Base-by-base conservation (phyloP, 257 asterid genomes). In the Paulownia fortunei region DNA sequence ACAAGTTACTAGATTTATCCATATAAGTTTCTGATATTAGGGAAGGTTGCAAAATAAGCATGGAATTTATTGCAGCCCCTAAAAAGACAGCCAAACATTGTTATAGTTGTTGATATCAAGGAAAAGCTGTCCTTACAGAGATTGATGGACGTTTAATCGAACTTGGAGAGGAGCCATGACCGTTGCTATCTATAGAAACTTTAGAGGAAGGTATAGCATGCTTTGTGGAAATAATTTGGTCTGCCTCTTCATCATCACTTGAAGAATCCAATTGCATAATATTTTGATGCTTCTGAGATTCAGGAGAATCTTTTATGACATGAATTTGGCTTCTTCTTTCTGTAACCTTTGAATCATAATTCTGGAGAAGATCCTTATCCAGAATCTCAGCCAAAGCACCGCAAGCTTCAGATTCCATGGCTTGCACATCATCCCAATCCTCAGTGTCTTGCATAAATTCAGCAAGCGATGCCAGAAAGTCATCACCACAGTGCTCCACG, bases 401-500 rank as follows among this genome's bases (percentile, higher is more conserved):
- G 44, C 97, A 93, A 71, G 97, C 96, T 88, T 93, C 96, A 24
- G 96, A 83, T 74, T 93, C 99, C 90, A 92, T 82, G 72, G 92
- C 92, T 82, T 89, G 90, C 77, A 88, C 82, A 84, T 93, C 97
- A 80, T 93, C 99, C 99, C 99, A 95, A 72, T 95, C 99, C 91
- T 93, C 97, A 9, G 87, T 74, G 71, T 90, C 90, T 78, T 84
- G 90, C 88, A 90, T 83, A 19, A 84, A 87, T 58, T 95, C 99
- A 47, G 96, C 98, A 77, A 95, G 89, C n/a, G 93, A 88, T 73
- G 96, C 94, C 79, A 95, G 87, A 81, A 81, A 95, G 79, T 95
- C 98, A 81, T 93, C 99, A 27, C 99, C 97, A 19, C 97, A 95
- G 69, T 81, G 86, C 84, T 95, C 98, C 86, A 95, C 98, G 6